Conservation (phyloP, 495 filamentous ascomycete genomes). For the Neurospora sp. region DNA sequence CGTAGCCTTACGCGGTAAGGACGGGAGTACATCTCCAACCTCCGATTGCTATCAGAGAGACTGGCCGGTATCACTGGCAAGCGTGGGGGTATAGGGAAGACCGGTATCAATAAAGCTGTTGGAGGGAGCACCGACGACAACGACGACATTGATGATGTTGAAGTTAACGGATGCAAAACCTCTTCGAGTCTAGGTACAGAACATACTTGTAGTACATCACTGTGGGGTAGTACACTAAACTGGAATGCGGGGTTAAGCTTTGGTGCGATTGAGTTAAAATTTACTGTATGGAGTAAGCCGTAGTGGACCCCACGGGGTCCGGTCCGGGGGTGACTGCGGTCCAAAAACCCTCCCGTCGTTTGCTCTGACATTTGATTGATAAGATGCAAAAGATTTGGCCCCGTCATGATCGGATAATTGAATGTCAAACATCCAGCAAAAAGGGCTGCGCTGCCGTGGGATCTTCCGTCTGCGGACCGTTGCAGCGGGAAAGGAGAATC, state of each 20-base stretch:
- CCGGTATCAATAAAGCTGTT: neutral
- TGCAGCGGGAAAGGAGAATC: neutral
- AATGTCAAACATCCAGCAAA: neutral
- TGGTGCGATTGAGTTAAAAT: neutral
- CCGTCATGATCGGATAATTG: neutral
- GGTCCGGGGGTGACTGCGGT: neutral
- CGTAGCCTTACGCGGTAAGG: neutral
- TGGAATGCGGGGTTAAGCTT: neutral
- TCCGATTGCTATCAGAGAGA: neutral
- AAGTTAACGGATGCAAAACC: neutral
- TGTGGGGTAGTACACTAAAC: neutral
- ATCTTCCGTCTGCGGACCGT: neutral
- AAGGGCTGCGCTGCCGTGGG: neutral
- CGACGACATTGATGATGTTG: neutral
- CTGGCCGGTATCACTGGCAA: neutral
- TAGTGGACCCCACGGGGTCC: neutral
- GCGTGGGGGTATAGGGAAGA: neutral
- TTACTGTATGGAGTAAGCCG: neutral
- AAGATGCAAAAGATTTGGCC: neutral
- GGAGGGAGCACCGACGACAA: neutral
- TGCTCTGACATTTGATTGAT: neutral
- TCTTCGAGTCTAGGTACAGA: neutral
- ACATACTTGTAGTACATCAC: neutral
- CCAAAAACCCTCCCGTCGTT: neutral
- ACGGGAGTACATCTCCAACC: neutral